Evolutionary conservation across 345 rosid genomes (phyloP), one percentile per base, ranked within the genome.

Genomic region (Bruguiera parviflora): DNA sequence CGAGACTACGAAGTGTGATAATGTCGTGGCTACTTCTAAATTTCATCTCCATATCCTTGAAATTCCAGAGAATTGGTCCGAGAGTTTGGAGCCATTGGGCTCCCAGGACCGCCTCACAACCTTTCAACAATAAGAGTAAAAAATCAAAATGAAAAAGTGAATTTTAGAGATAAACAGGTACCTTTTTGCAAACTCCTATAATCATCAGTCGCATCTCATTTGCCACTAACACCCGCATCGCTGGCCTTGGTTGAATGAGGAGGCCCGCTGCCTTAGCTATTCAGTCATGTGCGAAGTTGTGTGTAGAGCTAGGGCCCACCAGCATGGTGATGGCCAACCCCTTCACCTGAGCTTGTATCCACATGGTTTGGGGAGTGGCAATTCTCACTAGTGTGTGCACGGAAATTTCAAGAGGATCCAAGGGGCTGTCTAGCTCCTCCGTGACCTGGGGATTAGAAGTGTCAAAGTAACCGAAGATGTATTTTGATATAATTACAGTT

Each of bases 381-480:
- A 53, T 25, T 19, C 25, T 0, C 3, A 22, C 7, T 6, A 20
- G 0, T 0, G 25, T 11, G 7, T 53, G 10, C 2, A 53, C 3
- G 18, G 58, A 53, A 6, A 20, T 53, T 3, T 1, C 0, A 2
- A 2, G 1, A 0, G 21, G 10, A 9, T 53, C 13, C 5, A 19
- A 21, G 6, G 25, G 1, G 5, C 3, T 3, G 5, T 7, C 9
- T 1, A 5, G 6, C 58, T 21, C 24, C 10, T 53, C 11, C 3
- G 6, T 21, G 0, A 0, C 4, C 13, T 37, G 2, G 1, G 18
- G 0, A 53, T 0, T 0, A 0, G 11, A n/a, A n/a, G n/a, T n/a
- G n/a, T n/a, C n/a, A n/a, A n/a, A n/a, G n/a, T n/a, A n/a, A n/a
- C n/a, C n/a, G n/a, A n/a, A n/a, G n/a, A n/a, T n/a, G n/a, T n/a